These are phyloP conservation scores for Lepidium aucheri DNA, from an alignment of 345 rosid genomes.

Conservation along the genomic window DNA sequence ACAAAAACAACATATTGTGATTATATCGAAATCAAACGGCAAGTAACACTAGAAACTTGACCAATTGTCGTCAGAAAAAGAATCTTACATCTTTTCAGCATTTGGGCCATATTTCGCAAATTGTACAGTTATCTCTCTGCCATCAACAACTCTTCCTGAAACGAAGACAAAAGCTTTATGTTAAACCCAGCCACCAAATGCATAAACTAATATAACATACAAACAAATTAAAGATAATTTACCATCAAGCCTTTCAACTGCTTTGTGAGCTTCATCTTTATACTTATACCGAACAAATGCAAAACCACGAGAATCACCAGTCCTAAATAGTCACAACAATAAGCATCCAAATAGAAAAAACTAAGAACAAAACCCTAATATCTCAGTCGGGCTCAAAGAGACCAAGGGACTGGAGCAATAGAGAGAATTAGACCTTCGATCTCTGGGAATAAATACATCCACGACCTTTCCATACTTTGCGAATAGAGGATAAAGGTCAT, in stretches of 20 bases:
- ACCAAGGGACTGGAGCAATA: neutral
- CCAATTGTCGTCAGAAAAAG: neutral
- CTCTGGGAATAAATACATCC: slow-evolving; percentile 76
- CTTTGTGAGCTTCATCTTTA: slow-evolving; percentile 70
- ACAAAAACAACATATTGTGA: neutral
- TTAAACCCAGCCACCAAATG: neutral
- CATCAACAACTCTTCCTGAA: slow-evolving; percentile 90
- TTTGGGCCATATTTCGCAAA: slow-evolving; percentile 97
- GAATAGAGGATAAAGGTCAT: slow-evolving; percentile 78
- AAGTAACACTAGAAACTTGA: neutral
- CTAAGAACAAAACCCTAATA: neutral
- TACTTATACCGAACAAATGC: slow-evolving; percentile 74
- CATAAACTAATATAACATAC: neutral
- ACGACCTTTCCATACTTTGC: slow-evolving; percentile 88
- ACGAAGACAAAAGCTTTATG: neutral
- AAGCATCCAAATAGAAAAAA: neutral
- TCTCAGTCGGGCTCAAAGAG: neutral
- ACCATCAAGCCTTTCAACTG: slow-evolving; percentile 74
- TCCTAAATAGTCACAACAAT: slow-evolving; percentile 19
- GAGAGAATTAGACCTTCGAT: slow-evolving; percentile 47
- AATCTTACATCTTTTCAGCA: slow-evolving; percentile 85
- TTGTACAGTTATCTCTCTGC: slow-evolving; percentile 91
- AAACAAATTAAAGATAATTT: neutral
- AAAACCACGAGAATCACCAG: slow-evolving; percentile 64
- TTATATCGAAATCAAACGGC: neutral